Base-by-base conservation (phyloP, 208 protist species). In the Trypanosoma mega region DNA sequence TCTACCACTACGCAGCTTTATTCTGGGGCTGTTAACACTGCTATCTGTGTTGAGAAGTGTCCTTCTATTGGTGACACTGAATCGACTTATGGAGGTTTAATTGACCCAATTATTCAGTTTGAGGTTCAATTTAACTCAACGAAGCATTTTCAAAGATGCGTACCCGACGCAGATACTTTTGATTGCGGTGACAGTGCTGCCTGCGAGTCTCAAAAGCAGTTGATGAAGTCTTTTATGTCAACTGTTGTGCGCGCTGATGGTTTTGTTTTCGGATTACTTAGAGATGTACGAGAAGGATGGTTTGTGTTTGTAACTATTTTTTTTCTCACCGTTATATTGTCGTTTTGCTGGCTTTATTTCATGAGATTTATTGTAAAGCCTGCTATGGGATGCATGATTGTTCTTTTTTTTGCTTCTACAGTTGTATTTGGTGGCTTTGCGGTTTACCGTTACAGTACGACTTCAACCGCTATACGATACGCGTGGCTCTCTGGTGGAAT, bases 261-360 rank as follows among this genome's bases (percentile, higher is more conserved):
- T 27, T 33, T 50, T 49, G n/a, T 43, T 12, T 63, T 54, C 34
- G 20, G 16, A 27, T 26, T 53, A 6, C 16, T 54, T 30, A 63
- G 8, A 41, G 18, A 29, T 41, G 18, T 63, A 29, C 1, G 14
- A 5, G 49, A 24, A 37, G 0, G 41, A 14, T 66, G 60, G 60
- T 27, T 61, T 20, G 3, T 71, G 14, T 11, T 45, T 20, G 3
- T 55, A n/a, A 34, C 21, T 31, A 44, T 50, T 26, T 39, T 52
- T 41, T 11, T 36, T 48, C 14, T 50, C 11, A 24, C 2, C 21
- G 36, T 68, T 27, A 36, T 63, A 11, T 14, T 71, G 9, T 70
- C 39, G 7, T 71, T 68, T 37, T 20, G 70, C 11, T 71, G 64
- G 64, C 61, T 70, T 29, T 56, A 61, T 27, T 46, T 70, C 14